Evolutionary conservation across 1,284 basidiomycete species (phyloP).

Genomic region (Cystobasidium pallidum): DNA sequence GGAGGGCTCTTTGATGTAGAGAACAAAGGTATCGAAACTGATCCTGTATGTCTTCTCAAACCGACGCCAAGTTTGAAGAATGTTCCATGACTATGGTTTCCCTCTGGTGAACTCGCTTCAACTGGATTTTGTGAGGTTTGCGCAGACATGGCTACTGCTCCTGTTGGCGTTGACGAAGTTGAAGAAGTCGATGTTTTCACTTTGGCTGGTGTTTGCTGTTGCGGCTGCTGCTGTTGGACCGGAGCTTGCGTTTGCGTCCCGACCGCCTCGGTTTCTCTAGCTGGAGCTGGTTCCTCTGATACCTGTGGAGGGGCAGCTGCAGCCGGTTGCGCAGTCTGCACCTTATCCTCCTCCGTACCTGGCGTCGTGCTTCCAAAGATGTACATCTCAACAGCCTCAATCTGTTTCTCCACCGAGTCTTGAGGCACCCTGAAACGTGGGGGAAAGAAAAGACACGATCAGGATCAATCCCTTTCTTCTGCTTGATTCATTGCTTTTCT

Average conservation of each 20-base stretch:
- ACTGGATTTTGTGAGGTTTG: constrained; percentile 18
- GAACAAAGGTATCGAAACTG: constrained; percentile 27
- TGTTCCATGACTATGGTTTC: constrained; percentile 14
- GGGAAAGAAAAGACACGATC: constrained; percentile 16
- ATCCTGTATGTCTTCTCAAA: constrained; percentile 26
- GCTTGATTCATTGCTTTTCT: too few relatives aligned
- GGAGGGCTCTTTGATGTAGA: constrained; percentile 9
- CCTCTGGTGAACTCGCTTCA: constrained; percentile 33
- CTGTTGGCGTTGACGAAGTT: neutral
- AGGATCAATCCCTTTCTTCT: constrained; percentile 42
- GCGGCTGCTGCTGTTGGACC: neutral
- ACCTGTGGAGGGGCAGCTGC: neutral
- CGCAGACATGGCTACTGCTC: constrained; percentile 24
- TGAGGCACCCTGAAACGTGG: constrained; percentile 68
- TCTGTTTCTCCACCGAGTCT: constrained; percentile 67
- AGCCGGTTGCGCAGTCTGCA: constrained; percentile 10
- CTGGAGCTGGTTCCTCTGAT: neutral
- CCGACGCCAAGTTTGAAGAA: constrained; percentile 30
- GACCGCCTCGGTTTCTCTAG: neutral
- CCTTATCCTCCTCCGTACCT: neutral
- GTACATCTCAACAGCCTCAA: constrained; percentile 65
- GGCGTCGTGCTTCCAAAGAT: constrained; percentile 57
- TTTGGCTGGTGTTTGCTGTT: constrained; percentile 3
- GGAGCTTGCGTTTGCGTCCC: neutral
- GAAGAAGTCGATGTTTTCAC: neutral